Conservation (phyloP, 169 alveolate genomes). For the Perkinsus marinus region DNA sequence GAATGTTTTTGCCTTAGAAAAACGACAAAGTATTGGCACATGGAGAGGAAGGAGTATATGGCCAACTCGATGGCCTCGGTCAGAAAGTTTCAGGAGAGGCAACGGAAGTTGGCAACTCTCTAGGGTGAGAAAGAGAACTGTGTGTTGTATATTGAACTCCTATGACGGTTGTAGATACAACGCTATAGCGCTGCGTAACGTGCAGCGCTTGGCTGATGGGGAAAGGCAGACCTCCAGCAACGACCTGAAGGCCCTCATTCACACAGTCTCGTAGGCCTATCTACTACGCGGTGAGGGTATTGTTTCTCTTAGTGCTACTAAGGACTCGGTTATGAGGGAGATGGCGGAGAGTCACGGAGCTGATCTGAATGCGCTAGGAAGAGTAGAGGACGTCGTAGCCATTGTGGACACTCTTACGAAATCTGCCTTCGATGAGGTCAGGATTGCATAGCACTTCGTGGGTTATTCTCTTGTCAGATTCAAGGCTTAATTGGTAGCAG, state of each 20-base stretch:
- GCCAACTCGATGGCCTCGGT: not conserved
- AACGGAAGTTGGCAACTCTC: not conserved
- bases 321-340: not conserved
- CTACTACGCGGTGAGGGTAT: not conserved
- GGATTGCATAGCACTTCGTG: not conserved
- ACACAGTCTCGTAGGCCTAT: not conserved
- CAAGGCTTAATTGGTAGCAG: not conserved
- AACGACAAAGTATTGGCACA: not conserved
- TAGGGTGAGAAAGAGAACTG: not conserved
- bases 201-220: not conserved
- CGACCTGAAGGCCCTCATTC: not conserved
- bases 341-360: not conserved
- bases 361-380: not conserved
- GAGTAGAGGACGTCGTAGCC: not conserved
- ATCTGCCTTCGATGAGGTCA: not conserved
- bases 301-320: not conserved
- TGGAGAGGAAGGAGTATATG: not conserved
- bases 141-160: too few species aligned
- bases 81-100: not conserved
- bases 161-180: too few species aligned
- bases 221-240: not conserved
- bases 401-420: not conserved
- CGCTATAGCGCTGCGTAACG: not conserved
- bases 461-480: not conserved
- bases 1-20: not conserved